Conservation (phyloP, 306 rosid species). For the Cucumis melo region DNA sequence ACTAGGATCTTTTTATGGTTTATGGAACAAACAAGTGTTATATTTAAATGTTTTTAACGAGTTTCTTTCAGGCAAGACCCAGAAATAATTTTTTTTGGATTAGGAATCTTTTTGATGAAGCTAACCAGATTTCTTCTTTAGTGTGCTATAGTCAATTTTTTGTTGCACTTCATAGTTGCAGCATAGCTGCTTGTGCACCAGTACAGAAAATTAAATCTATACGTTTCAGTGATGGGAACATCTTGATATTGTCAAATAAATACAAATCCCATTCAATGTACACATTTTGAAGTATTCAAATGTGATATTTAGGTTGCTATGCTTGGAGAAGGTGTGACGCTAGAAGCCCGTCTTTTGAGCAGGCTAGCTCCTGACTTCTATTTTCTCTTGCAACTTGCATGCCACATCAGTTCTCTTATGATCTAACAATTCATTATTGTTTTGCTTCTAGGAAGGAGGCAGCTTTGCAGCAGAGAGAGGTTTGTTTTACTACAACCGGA, state of each 20-base stretch:
- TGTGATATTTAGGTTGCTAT: conserved; percentile 32
- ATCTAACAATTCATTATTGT: conserved; percentile 4
- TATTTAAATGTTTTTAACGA: not conserved
- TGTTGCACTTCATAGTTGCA: not conserved
- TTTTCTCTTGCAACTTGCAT: not conserved
- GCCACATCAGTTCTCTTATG: not conserved
- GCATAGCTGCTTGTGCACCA: not conserved
- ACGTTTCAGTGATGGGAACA: not conserved
- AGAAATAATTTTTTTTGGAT: not conserved
- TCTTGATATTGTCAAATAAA: not conserved
- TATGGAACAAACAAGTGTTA: not conserved
- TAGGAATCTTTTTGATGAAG: not conserved
- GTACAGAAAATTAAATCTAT: not conserved
- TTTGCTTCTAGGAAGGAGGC: conserved; percentile 78
- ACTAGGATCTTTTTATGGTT: not conserved
- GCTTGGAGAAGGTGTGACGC: conserved; percentile 74
- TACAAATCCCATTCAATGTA: not conserved
- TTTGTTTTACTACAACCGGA: conserved; percentile 14
- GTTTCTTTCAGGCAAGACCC: not conserved
- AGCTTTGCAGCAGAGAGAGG: conserved; percentile 91
- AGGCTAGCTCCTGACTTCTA: conserved; percentile 41
- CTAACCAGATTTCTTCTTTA: not conserved
- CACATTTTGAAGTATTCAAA: not conserved
- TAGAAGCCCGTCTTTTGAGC: conserved; percentile 83
- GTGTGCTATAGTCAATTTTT: not conserved